phyloP scores from a whole-genome alignment of 2,329 filamentous ascomycete genomes.

The Cytospora piceicola region DNA sequence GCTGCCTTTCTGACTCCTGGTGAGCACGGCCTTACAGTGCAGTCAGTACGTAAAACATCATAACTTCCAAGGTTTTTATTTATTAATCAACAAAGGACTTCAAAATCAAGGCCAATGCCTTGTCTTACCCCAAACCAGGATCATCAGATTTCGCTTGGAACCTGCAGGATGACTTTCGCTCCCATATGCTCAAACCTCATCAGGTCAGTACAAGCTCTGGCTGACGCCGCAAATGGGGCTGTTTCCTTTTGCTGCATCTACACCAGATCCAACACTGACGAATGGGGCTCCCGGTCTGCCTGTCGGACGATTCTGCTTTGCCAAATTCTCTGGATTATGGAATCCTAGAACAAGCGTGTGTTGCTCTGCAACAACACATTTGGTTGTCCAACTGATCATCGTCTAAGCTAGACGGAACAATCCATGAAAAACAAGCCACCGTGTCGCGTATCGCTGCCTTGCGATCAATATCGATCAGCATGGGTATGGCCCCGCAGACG shows the following conservation, averaged over 20 bases:
- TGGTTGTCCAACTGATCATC: too few species aligned
- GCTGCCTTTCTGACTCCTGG: background rate
- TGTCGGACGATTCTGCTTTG: background rate
- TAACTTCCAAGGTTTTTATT: background rate
- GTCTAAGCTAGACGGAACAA: too few species aligned
- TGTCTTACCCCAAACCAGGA: constrained; percentile 6
- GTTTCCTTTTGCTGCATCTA: background rate
- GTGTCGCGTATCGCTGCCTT: background rate
- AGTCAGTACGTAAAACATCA: background rate
- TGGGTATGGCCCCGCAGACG: background rate
- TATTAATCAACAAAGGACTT: background rate
- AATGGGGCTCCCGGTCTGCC: background rate
- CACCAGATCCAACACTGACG: background rate
- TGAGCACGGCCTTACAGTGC: background rate
- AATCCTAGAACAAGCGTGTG: background rate
- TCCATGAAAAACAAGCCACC: background rate
- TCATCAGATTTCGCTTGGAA: background rate
- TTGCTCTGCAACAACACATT: background rate
- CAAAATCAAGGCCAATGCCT: constrained; percentile 21
- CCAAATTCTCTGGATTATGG: background rate
- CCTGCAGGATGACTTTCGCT: background rate
- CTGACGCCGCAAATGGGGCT: background rate
- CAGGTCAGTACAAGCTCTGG: constrained; percentile 10
- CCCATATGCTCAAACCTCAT: constrained; percentile 1
- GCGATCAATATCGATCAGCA: constrained; percentile 14